Base-by-base conservation (phyloP, 352 stramenopile genomes). In the Saprolegnia parasitica region DNA sequence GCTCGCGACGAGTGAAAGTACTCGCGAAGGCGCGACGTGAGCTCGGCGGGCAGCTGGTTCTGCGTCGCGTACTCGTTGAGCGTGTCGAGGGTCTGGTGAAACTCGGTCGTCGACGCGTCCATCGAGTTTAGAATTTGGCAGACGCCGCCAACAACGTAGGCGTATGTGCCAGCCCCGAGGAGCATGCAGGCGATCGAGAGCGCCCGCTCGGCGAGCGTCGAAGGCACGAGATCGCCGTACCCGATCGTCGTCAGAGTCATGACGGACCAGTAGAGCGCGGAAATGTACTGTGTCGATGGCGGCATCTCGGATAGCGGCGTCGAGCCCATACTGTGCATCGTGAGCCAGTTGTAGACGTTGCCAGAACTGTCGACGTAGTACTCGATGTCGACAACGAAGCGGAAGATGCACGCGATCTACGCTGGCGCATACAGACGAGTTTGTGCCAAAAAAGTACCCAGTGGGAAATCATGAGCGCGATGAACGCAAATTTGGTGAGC, bases 201-300 rank as follows among this genome's bases (percentile, higher is more conserved):
- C 4, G 71, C 71, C 21, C 90, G 77, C 57, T 93, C 84, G 15
- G 67, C 65, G 1, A 81, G 73, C 35, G 84, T 93, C 3, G 76
- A 67, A 0, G 82, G 81, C 23, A 81, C 71, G 1, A 80, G 79
- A 61, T 93, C 86, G 4, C 86, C 86, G 56, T 92, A 93, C 0
- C 86, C 86, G 24, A 88, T 79, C 0, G 86, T 93, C 18, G 86
- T 91, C 79, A 93, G 89, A 0, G 84, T 93, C 18, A 83, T 89
- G 26, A 85, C 70, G 3, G 86, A 76, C 86, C 86, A 93, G 68
- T 91, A 93, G 6, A 93, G 61, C 23, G 78, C 83, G 71, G 82
- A 84, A 16, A 90, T 65, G 55, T 93, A 93, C 71, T 80, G 64
- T 5, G 54, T 82, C 11, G 86, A 83, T 21, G 73, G 60, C 20